Evolutionary conservation across 2,329 filamentous ascomycete species (phyloP).

Genomic region (Ceratocystis huliohia): DNA sequence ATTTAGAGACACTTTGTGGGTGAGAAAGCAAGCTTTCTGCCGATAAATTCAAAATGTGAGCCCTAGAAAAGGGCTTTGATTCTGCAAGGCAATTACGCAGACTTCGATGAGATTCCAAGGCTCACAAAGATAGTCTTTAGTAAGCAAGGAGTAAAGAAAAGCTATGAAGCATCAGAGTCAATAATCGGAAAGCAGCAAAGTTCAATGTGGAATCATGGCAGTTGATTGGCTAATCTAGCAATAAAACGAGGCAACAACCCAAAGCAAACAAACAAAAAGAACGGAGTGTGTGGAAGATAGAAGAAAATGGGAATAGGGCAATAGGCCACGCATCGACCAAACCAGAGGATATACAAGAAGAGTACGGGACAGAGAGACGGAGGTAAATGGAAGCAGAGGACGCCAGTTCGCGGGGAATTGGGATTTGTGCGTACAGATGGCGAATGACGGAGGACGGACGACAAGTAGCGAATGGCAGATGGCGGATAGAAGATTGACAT

Average conservation of each 20-base stretch:
- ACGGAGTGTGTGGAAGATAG: neutral
- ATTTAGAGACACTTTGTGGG: neutral
- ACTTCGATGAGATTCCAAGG: neutral
- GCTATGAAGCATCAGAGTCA: neutral
- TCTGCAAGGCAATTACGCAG: neutral
- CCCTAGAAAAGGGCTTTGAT: neutral
- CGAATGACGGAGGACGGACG: too few relatives aligned
- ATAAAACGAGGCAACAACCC: neutral
- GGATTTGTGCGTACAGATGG: neutral
- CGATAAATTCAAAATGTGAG: neutral
- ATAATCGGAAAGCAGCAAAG: neutral
- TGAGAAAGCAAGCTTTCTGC: neutral
- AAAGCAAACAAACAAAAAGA: neutral
- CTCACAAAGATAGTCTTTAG: neutral
- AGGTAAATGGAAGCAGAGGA: neutral
- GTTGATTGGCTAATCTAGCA: slow-evolving; percentile 5
- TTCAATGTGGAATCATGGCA: neutral
- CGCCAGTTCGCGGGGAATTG: neutral
- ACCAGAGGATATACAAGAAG: too few relatives aligned
- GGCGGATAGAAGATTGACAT: neutral
- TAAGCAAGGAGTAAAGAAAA: neutral
- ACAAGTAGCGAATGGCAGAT: too few relatives aligned
- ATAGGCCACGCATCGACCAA: neutral
- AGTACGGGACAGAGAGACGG: too few relatives aligned
- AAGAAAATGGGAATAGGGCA: neutral